Evolutionary conservation across 164 flowering plant genomes (phyloP), one percentile per base, ranked within the genome.

Genomic region (Sedum album): DNA sequence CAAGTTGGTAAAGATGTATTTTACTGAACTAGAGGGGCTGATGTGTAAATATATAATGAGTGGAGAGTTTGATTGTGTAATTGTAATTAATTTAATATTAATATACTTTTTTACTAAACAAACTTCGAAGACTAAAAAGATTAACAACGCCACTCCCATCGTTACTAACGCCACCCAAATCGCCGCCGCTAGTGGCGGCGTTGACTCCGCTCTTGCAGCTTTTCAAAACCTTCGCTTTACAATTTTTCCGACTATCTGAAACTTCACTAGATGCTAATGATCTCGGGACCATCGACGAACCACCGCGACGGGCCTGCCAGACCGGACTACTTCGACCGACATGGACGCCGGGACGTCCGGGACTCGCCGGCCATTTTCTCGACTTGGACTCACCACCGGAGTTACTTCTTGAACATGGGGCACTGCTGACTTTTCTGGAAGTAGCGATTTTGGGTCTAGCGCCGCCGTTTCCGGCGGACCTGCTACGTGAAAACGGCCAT

Each of bases 341-440:
- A 72, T 88, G 94, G 51, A 93, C 84, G 25, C 97, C 97, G 69
- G 77, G 66, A 30, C 95, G 81, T 51, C 85, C 80, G 9, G 98
- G 96, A 67, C 94, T 91, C 60, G 78, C 80, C 0, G 96, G 92
- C 94, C 86, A 84, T 66, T 82, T 88, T 74, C 81, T 81, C 0
- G 84, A 80, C 77, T 87, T 90, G 21, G 96, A 88, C 70, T 93
- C 98, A 0, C 97, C 91, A 0, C 82, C 79, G 3, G 98, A 93
- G 81, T 93, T 93, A 67, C 97, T 91, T 72, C 97, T 73, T 18
- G 98, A 93, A 65, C 98, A 93, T 9, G 98, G 98, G 31, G 98
- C 98, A 73, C 97, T 91, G 70, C 89, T 86, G 49, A 79, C 89
- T 76, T 91, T 93, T 81, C 97, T 82, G 49, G 75, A 2, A 65